Evolutionary conservation across 2,329 filamentous ascomycete species (phyloP).

Genomic region (Ophiocordyceps robertsii): DNA sequence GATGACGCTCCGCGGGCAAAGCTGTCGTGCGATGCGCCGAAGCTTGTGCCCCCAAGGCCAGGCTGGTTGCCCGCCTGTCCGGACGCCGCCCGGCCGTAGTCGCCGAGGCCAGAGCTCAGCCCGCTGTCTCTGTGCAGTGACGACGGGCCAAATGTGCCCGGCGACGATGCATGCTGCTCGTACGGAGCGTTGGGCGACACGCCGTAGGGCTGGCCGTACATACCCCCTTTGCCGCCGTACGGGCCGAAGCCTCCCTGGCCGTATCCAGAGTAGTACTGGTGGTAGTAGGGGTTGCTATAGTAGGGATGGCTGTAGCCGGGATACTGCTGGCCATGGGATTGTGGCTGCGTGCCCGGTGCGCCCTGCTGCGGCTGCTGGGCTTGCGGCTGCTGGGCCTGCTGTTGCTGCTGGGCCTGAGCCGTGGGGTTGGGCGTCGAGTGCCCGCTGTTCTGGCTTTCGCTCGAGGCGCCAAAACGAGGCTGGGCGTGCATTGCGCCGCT

Average conservation of each 20-base stretch:
- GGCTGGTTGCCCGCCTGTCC: conserved; percentile 36
- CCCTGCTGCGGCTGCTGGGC: conserved; percentile 26
- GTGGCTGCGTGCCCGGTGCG: conserved; percentile 29
- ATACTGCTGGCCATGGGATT: conserved; percentile 34
- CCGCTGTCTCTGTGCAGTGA: conserved; percentile 38
- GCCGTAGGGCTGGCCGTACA: conserved; percentile 44
- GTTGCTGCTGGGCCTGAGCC: conserved; percentile 32
- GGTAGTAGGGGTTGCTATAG: conserved; percentile 49
- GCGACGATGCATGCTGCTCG: conserved; percentile 36
- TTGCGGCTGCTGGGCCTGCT: conserved; percentile 26
- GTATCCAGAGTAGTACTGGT: conserved; percentile 44
- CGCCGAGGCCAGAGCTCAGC: conserved; percentile 36
- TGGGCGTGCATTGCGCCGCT: conserved; percentile 44
- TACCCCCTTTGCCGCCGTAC: conserved; percentile 38
- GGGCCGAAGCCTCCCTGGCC: conserved; percentile 38
- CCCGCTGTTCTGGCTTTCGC: conserved; percentile 71
- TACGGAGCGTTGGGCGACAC: conserved; percentile 43
- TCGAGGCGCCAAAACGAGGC: conserved; percentile 43
- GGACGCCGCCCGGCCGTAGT: conserved; percentile 38
- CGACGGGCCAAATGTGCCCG: conserved; percentile 41
- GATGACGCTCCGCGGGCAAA: conserved; percentile 38
- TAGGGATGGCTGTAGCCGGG: conserved; percentile 44
- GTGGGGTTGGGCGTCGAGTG: conserved; percentile 83
- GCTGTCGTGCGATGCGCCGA: conserved; percentile 40
- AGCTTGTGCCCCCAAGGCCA: conserved; percentile 35